Percentiles rank a stretch among this genome's conserved stretches.
phyloP scores from a whole-genome alignment of 441 rosid species.

The Dalechampia spathulata region DNA sequence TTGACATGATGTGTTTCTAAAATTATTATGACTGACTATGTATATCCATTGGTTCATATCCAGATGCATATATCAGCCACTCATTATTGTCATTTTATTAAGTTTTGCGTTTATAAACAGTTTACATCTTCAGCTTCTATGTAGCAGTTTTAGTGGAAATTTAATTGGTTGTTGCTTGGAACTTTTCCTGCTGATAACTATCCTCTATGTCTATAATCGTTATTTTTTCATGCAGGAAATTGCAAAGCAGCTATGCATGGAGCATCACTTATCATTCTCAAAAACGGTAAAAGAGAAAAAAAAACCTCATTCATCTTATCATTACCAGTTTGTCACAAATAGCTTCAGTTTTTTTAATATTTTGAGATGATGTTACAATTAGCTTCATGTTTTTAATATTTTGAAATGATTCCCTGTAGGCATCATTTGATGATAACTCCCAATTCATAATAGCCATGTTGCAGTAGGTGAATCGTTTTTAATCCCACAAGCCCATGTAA shows the following conservation, averaged over 20 bases:
- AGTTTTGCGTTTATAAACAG: neutral
- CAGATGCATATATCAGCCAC: neutral
- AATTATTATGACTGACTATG: neutral
- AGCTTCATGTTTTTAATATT: conserved; percentile 7
- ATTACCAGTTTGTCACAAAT: conserved; percentile 5
- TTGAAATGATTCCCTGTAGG: conserved; percentile 38
- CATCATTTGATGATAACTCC: conserved; percentile 87
- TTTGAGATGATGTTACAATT: no score
- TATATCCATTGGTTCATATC: neutral
- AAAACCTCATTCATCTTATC: conserved; percentile 12
- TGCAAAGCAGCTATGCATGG: conserved; percentile 78
- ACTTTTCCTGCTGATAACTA: neutral
- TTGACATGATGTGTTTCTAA: no score
- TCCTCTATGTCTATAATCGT: conserved; percentile 6
- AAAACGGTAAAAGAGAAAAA: conserved; percentile 47
- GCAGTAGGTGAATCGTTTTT: conserved; percentile 36
- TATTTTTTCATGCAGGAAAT: conserved; percentile 52
- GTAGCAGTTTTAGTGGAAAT: neutral
- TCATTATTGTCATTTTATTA: neutral
- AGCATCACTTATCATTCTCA: conserved; percentile 73
- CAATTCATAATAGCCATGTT: conserved; percentile 80
- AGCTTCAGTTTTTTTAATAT: conserved; percentile 14
- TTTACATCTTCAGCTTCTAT: neutral
- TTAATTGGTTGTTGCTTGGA: neutral
- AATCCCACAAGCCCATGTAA: neutral